A percentile compares a stretch with the other conserved stretches of the same genome.
Conservation (phyloP, 495 filamentous ascomycete species). For the Tuber indicum region DNA sequence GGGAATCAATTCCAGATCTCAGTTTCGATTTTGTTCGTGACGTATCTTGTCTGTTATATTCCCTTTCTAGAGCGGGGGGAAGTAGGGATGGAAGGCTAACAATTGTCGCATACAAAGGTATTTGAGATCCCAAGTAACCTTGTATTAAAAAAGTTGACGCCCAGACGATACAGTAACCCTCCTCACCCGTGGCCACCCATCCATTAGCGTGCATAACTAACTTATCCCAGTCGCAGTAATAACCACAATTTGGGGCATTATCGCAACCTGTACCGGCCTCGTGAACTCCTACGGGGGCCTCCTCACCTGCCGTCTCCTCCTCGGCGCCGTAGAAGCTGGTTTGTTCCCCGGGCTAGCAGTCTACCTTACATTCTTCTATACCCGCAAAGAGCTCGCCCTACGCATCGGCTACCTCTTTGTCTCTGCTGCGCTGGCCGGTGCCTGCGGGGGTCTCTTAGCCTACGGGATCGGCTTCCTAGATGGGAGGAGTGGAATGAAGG, state of each 20-base stretch:
- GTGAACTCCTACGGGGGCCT: constrained; percentile 54
- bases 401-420: constrained; percentile 72
- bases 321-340: constrained; percentile 60
- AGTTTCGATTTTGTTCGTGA: constrained; percentile 68
- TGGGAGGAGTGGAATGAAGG: constrained; percentile 55
- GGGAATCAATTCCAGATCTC: constrained; percentile 63
- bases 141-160: constrained; percentile 57
- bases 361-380: constrained; percentile 73
- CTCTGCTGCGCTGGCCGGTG: constrained; percentile 66
- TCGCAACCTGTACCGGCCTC: constrained; percentile 63
- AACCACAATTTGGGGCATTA: constrained; percentile 60
- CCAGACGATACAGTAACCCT: constrained; percentile 52
- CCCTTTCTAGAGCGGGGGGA: background rate
- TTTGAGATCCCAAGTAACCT: constrained; percentile 62
- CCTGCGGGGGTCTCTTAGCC: constrained; percentile 67
- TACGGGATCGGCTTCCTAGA: constrained; percentile 66
- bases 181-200: background rate
- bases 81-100: background rate
- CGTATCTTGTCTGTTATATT: constrained; percentile 51
- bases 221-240: constrained; percentile 53
- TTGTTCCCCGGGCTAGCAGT: constrained; percentile 64
- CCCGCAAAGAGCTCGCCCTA: constrained; percentile 64
- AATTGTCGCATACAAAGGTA: constrained; percentile 24
- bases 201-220: constrained; percentile 9
- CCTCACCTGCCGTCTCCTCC: constrained; percentile 55